Percentiles rank a stretch among this genome's conserved stretches.
Evolutionary conservation across 306 rosid genomes (phyloP).

Genomic region (Dryas drummondii): DNA sequence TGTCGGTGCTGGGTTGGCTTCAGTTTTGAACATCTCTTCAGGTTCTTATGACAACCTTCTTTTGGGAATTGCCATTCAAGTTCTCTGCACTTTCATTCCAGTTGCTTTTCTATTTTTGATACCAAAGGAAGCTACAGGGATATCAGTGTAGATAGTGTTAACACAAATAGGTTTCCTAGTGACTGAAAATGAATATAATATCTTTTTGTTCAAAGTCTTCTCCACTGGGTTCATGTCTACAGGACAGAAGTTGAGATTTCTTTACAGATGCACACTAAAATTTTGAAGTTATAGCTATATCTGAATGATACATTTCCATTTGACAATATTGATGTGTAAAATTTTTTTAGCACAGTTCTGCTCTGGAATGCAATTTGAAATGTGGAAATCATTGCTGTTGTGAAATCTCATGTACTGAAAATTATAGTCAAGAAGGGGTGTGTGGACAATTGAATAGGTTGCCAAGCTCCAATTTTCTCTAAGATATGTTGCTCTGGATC

Average conservation of each 20-base stretch:
- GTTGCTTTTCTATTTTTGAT: conserved; percentile 67
- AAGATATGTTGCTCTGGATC: no score
- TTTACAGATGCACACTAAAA: conserved; percentile 27
- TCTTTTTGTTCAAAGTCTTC: neutral
- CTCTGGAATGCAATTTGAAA: conserved; percentile 10
- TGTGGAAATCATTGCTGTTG: neutral
- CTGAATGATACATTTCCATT: conserved; percentile 1
- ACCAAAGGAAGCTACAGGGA: conserved; percentile 83
- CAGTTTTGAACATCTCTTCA: conserved; percentile 61
- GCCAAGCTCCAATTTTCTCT: no score
- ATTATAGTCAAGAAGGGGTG: no score
- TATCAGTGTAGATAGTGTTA: conserved; percentile 44
- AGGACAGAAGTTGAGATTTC: conserved; percentile 18
- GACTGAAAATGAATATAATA: neutral
- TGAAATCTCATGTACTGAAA: no score
- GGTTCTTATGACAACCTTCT: conserved; percentile 80
- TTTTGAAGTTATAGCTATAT: conserved; percentile 10
- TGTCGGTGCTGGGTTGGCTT: conserved; percentile 73
- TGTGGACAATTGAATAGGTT: no score
- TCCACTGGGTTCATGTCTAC: neutral
- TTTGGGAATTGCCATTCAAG: conserved; percentile 57
- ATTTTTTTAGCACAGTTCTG: conserved; percentile 19
- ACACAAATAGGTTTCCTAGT: neutral
- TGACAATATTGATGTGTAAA: conserved; percentile 17
- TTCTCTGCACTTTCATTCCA: conserved; percentile 69